phyloP scores from a whole-genome alignment of 306 rosid genomes.

The Cucurbita argyrosperma region DNA sequence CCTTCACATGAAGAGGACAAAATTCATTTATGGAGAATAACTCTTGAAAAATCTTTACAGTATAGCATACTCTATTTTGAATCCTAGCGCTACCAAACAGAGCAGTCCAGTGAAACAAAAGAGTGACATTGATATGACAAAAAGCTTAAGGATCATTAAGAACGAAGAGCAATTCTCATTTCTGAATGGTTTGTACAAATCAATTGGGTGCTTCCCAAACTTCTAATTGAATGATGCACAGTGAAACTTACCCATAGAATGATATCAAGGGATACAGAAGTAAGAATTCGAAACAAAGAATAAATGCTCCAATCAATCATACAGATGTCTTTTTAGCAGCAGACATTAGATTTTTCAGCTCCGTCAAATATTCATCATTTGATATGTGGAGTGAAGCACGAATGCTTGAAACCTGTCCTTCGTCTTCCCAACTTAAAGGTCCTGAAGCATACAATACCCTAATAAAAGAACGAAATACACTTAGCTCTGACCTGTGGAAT shows the following conservation, averaged over 20 bases:
- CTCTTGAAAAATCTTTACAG: background rate
- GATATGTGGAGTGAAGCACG: slow-evolving; percentile 75
- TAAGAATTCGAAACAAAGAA: background rate
- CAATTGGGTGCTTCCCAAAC: background rate
- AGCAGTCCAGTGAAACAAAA: background rate
- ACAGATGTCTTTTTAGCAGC: background rate
- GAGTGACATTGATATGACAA: background rate
- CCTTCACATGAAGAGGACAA: background rate
- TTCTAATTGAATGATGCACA: background rate
- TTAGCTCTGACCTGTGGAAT: slow-evolving; percentile 67
- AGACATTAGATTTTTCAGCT: slow-evolving; percentile 30
- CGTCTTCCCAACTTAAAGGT: slow-evolving; percentile 84
- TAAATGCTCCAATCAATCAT: background rate
- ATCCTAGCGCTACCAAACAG: background rate
- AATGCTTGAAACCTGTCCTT: slow-evolving; percentile 66
- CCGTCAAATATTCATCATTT: slow-evolving; percentile 74
- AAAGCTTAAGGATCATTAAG: background rate
- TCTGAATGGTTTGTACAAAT: background rate
- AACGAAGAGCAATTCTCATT: background rate
- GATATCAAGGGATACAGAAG: background rate
- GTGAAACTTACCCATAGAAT: background rate
- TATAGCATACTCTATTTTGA: background rate
- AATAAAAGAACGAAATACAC: slow-evolving; percentile 48
- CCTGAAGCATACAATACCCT: slow-evolving; percentile 67
- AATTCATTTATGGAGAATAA: background rate